Base-by-base conservation (phyloP, 1,284 basidiomycete genomes). In the Ustanciosporium gigantosporum region DNA sequence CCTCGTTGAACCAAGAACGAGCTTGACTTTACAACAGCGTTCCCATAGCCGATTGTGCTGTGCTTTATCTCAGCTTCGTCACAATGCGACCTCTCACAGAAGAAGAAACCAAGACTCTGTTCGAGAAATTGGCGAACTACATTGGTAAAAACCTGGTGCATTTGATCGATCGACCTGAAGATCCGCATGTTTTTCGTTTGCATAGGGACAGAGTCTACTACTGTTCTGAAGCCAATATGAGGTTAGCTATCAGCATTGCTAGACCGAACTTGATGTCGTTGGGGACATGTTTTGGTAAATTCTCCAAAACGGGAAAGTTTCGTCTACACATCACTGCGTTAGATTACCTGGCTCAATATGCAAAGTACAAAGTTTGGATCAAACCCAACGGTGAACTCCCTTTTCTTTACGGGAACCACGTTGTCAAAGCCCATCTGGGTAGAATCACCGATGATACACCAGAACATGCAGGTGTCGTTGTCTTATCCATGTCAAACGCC, bases 301-400 rank as follows among this genome's bases (percentile, higher is more conserved):
- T 98, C 81, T 89, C 87, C 75, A 98, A 97, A 83, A 87, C 87
- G 42, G 92, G 92, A 52, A 98, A 97, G 80, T 98, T 99, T 84
- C 92, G 93, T 81, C 82, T 99, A 57, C 93, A 97, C 73, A 86
- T 99, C 66, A 96, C 93, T 1, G 85, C 89, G 15, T 82, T 99
- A 50, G 95, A 98, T 77, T 89, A 90, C 76, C 81, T 99, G 44
- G 91, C 91, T 2, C 91, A 95, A 77, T 96, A 96, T 78, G 94
- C 95, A 20, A 97, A 95, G 80, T 92, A 93, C 83, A 98, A 98
- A 85, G 86, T 97, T 27, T 99, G 95, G 95, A 94, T 98, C 79
- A 99, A 99, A 80, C 89, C 93, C 14, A 95, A 98, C 64, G 95
- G 95, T 74, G 95, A 99, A 81, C 91, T 98, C 86, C 95, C 95